Evolutionary conservation across 441 rosid genomes (phyloP).

Genomic region (Brassica balearica): DNA sequence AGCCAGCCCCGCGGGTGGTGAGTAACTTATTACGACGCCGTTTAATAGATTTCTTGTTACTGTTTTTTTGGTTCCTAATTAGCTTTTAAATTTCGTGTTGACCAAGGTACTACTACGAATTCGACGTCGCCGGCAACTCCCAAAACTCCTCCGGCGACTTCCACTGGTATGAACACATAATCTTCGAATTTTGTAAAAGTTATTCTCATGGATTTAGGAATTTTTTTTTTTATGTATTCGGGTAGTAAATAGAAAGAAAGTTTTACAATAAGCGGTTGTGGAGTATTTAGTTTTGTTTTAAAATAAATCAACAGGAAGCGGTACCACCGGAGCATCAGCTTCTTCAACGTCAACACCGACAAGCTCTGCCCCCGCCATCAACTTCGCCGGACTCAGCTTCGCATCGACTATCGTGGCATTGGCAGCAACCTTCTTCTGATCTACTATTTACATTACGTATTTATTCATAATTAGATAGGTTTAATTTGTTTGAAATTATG

Average conservation of each 20-base stretch:
- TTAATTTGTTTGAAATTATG: background rate
- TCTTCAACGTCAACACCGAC: background rate
- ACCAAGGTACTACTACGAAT: background rate
- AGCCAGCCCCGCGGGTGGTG: background rate
- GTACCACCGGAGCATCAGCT: background rate
- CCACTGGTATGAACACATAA: slow-evolving; percentile 4
- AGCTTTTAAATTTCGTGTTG: background rate
- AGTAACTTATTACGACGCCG: background rate
- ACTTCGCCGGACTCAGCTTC: background rate
- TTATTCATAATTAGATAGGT: background rate
- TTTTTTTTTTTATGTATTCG: background rate
- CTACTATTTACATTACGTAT: background rate
- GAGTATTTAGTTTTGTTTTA: background rate
- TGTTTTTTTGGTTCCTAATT: background rate
- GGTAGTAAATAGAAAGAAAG: background rate
- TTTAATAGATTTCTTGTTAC: background rate
- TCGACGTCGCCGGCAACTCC: background rate
- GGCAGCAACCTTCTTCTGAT: background rate
- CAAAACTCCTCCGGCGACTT: background rate
- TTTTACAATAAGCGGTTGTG: background rate
- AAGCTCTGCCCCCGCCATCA: background rate
- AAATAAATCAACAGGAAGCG: background rate
- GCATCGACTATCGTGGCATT: background rate
- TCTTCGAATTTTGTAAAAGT: background rate
- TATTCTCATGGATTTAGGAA: background rate